Evolutionary conservation across 2,329 filamentous ascomycete species (phyloP).

Genomic region (Acarospora socialis): DNA sequence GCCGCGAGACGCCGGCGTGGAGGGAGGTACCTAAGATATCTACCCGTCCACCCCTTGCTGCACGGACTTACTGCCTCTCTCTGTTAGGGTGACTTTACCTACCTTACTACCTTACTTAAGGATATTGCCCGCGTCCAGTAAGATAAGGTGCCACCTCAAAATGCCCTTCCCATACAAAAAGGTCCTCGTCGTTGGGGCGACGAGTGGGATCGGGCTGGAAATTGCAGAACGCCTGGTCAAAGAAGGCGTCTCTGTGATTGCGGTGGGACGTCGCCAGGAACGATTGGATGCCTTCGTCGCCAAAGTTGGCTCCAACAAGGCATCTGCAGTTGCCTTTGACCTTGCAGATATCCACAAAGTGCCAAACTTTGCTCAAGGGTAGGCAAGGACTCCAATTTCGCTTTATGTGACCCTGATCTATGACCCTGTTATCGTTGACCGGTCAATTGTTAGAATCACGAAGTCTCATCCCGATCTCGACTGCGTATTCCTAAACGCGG

Average conservation of each 20-base stretch:
- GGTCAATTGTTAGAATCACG: too few species aligned
- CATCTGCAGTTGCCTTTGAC: conserved; percentile 31
- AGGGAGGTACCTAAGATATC: too few species aligned
- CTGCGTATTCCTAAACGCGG: conserved; percentile 43
- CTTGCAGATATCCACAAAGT: conserved; percentile 31
- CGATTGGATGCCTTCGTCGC: conserved; percentile 35
- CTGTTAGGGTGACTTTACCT: too few species aligned
- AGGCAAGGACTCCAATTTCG: conserved; percentile 19
- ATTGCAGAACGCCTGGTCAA: conserved; percentile 34
- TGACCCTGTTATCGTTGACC: too few species aligned
- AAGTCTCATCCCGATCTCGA: conserved; percentile 37
- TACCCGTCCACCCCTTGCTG: too few species aligned
- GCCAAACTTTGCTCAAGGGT: conserved; percentile 28
- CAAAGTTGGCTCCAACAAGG: conserved; percentile 29
- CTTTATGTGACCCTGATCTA: conserved; percentile 17
- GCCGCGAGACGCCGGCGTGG: too few species aligned
- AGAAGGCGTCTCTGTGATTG: conserved; percentile 38
- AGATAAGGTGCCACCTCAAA: conserved; percentile 10
- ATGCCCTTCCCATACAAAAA: conserved; percentile 44
- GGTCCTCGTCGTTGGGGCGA: conserved; percentile 41
- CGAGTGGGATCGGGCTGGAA: conserved; percentile 38
- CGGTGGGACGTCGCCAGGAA: conserved; percentile 40
- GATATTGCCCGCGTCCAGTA: background rate
- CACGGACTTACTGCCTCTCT: too few species aligned
- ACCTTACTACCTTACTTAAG: too few species aligned